Base-by-base conservation (phyloP, 331 rosid genomes). In the Phaseolus coccineus region DNA sequence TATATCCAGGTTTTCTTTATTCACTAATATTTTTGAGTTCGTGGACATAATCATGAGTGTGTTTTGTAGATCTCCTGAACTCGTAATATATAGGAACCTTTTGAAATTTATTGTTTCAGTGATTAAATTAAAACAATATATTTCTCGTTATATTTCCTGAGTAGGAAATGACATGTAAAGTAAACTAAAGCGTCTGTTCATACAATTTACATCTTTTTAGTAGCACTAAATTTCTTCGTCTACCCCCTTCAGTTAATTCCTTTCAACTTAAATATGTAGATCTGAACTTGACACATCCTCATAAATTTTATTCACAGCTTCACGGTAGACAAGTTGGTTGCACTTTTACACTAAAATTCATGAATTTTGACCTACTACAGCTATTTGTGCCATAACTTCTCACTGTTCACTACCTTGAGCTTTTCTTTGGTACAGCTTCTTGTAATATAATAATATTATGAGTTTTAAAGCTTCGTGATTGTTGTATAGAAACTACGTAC, bases 281-380 rank as follows among this genome's bases (percentile, higher is more conserved):
- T 79, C 82, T 74, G 74, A 74, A 48, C 67, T 66, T 57, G 59
- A 69, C 57, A 74, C 22, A 37, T 52, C 22, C 47, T 48, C 59
- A 51, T 39, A 66, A 66, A 66, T 57, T 66, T 71, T 59, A 42
- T 30, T 71, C 67, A 10, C 61, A 80, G n/a, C 24, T 66, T 30
- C 39, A 58, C 7, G 71, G 74, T 71, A 44, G 71, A 69, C 68
- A 81, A 68, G 77, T 74, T 81, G 69, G 83, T 76, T 61, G 77
- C 69, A 75, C 81, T 88, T 62, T 71, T 42, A 35, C 63, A 50
- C 56, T 82, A 59, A 77, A 80, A 53, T 70, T 82, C 68, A 77
- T 82, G 37, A 61, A 39, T 76, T 70, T 59, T 74, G 67, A 87
- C 81, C 83, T 73, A 79, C 84, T 69, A 46, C 55, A 61, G 39